Percentiles rank a stretch among this genome's conserved stretches.
Evolutionary conservation across 495 filamentous ascomycete genomes (phyloP).

Genomic region (Collariella sp.): DNA sequence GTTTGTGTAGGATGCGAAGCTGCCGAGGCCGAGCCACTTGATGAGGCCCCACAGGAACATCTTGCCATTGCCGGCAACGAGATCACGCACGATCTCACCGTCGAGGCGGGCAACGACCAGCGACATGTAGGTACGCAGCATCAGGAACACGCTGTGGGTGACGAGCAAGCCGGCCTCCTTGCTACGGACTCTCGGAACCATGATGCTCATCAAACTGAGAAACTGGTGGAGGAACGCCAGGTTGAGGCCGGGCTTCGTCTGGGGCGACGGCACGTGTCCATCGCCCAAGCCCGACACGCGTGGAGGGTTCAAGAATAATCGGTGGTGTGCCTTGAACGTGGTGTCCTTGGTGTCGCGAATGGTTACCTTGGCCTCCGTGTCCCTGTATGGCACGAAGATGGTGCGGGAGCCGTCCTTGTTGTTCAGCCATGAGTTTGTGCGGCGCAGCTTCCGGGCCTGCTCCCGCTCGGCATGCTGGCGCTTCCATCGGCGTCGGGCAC

Average conservation of each 20-base stretch:
- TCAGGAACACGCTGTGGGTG: conserved; percentile 78
- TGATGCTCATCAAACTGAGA: conserved; percentile 87
- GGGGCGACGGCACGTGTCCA: conserved; percentile 71
- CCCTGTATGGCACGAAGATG: conserved; percentile 88
- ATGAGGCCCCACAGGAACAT: conserved; percentile 80
- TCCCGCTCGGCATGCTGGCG: conserved; percentile 65
- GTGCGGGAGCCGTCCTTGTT: conserved; percentile 90
- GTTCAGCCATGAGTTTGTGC: conserved; percentile 83
- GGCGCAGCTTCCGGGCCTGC: conserved; percentile 65
- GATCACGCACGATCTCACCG: conserved; percentile 90
- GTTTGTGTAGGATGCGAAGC: conserved; percentile 83
- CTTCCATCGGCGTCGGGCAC: conserved; percentile 63
- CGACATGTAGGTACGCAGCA: conserved; percentile 89
- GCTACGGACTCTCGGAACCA: conserved; percentile 90
- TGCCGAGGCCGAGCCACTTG: conserved; percentile 59
- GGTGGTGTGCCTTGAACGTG: conserved; percentile 92
- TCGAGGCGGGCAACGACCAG: conserved; percentile 87
- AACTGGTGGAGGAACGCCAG: conserved; percentile 98
- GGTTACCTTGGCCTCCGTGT: conserved; percentile 78
- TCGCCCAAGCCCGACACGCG: conserved; percentile 66
- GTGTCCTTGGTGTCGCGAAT: conserved; percentile 88
- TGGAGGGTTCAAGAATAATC: conserved; percentile 87
- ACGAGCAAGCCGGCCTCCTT: conserved; percentile 88
- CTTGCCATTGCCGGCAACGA: conserved; percentile 87
- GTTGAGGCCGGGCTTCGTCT: conserved; percentile 91